phyloP scores from a whole-genome alignment of 495 filamentous ascomycete species.

The Pyrenopolyporus hunteri region DNA sequence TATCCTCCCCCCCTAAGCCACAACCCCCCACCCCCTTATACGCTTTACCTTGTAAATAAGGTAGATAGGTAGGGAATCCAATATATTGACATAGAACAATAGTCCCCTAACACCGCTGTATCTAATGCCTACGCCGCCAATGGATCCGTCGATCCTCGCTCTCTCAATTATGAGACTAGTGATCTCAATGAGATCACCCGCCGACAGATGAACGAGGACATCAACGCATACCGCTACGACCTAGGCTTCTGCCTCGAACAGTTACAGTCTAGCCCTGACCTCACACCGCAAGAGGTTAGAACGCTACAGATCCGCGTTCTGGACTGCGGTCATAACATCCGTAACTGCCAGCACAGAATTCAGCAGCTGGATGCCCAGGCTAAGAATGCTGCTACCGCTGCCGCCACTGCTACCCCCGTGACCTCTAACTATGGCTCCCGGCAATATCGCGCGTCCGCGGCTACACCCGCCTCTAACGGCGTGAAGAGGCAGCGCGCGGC shows the following conservation, averaged over 20 bases:
- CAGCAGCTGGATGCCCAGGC: constrained; percentile 40
- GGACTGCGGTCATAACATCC: constrained; percentile 52
- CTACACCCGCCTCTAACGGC: not conserved
- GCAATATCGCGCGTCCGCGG: constrained; percentile 1
- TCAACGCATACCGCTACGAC: constrained; percentile 50
- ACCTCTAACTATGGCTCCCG: not conserved
- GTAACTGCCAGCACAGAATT: constrained; percentile 49
- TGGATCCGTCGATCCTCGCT: constrained; percentile 7
- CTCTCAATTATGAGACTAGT: constrained; percentile 36
- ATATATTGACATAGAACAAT: not conserved
- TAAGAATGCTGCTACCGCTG: not conserved
- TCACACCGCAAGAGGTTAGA: constrained; percentile 51
- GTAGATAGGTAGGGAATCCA: no score
- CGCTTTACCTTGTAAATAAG: not conserved
- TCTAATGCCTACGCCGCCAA: not conserved
- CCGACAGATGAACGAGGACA: constrained; percentile 52
- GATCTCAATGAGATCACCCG: constrained; percentile 49
- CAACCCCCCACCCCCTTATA: no score
- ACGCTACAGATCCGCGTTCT: constrained; percentile 49
- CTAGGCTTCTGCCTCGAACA: constrained; percentile 46
- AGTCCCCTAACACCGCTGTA: constrained; percentile 20
- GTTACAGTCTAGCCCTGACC: constrained; percentile 38
- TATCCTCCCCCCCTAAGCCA: not conserved
- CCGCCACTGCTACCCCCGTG: not conserved
- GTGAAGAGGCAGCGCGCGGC: constrained; percentile 23